Evolutionary conservation across 1,139 yeast species (phyloP), one percentile per base, ranked within the genome.

Genomic region (Candida dubliniensis): DNA sequence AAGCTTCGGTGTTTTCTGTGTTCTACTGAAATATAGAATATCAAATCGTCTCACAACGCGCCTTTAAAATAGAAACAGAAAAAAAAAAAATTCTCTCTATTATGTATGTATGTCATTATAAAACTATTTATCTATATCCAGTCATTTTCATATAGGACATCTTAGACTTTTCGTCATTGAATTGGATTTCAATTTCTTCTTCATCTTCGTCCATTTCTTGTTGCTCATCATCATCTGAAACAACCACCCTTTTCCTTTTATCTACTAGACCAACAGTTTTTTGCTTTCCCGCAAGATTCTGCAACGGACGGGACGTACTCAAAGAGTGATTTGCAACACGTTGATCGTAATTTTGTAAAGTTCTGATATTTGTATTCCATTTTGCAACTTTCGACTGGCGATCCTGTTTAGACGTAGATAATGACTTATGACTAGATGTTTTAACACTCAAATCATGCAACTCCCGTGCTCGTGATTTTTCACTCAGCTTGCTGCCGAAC

Each of bases 391-490:
- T 56, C 10, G 45, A 37, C 23, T 48, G 44, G 26, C 44, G 43
- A 30, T 60, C 64, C 31, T 54, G 56, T 5, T 43, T 40, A 7
- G 69, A 63, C 2, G 55, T 43, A 0, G 48, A 45, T n/a, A 66
- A 48, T 7, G 58, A 53, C 27, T 58, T 55, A 4, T 43, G 41
- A 34, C 53, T 49, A 35, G 59, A 54, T 23, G 45, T 50, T 23
- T 56, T 49, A 29, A 41, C 47, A 39, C 67, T 61, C 15, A 66
- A 46, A 24, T 60, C 60, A 30, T 60, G 51, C 15, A 66, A 49
- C 38, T 66, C 71, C 34, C 58, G 52, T 30, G 44, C 48, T 27
- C 48, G 51, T 38, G 49, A 50, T 31, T 46, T 32, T 31, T 54
- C 53, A 8, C 46, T 48, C 33, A 52, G 47, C 33, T 50, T 50